Conservation (phyloP, 1,284 basidiomycete genomes). For the Cutaneotrichosporon dermatis region DNA sequence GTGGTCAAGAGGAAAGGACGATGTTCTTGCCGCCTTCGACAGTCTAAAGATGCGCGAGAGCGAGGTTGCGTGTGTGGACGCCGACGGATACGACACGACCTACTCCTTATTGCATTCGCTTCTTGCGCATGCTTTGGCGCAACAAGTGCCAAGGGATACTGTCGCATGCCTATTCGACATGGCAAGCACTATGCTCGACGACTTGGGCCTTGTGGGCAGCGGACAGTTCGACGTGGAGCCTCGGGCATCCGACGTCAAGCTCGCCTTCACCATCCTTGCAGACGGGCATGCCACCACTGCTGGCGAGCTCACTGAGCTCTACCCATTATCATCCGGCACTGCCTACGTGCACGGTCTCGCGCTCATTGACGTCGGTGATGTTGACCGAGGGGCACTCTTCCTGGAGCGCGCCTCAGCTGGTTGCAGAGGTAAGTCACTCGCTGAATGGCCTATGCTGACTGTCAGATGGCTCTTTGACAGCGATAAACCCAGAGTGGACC, state of each 20-base stretch:
- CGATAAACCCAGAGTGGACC: constrained; percentile 60
- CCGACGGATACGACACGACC: constrained; percentile 48
- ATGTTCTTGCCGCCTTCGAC: constrained; percentile 48
- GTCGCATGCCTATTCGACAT: constrained; percentile 27
- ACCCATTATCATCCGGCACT: constrained; percentile 69
- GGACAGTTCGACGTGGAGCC: constrained; percentile 31
- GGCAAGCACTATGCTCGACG: constrained; percentile 17
- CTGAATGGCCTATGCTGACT: background rate
- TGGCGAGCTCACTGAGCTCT: constrained; percentile 63
- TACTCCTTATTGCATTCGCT: constrained; percentile 68
- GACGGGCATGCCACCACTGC: constrained; percentile 64
- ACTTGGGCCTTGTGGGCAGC: constrained; percentile 12
- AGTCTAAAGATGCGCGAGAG: constrained; percentile 43
- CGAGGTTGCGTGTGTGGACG: constrained; percentile 18
- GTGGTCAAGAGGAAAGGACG: constrained; percentile 24
- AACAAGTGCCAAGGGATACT: constrained; percentile 55
- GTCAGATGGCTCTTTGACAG: constrained; percentile 49
- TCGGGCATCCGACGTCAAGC: constrained; percentile 56
- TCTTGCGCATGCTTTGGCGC: constrained; percentile 49
- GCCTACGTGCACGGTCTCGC: constrained; percentile 68
- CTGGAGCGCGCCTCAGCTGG: constrained; percentile 71
- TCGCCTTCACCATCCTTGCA: constrained; percentile 64
- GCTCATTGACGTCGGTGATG: constrained; percentile 64
- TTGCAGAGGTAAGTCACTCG: constrained; percentile 49
- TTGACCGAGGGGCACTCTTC: constrained; percentile 66